Evolutionary conservation across 1,284 basidiomycete genomes (phyloP), one percentile per base, ranked within the genome.

Genomic region (Rhodotorula sp.): DNA sequence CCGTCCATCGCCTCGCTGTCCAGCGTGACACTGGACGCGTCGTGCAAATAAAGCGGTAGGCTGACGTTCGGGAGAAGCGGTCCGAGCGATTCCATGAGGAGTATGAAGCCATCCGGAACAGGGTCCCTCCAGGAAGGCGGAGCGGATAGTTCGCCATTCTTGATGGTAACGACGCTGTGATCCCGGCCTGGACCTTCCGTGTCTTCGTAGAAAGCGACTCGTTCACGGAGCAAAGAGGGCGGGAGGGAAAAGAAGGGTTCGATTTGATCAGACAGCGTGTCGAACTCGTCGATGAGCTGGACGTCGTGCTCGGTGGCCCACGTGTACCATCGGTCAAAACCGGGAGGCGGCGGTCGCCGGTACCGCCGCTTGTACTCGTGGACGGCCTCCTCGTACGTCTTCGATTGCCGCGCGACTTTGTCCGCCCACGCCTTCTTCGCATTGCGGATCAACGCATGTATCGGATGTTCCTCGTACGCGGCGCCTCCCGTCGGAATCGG

Each of bases 281-380:
- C 78, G 70, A 76, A 79, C 62, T 79, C 78, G 68, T 79, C 78
- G 26, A 76, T 68, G 63, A 78, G 66, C 15, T 69, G 68, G 5
- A 78, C 70, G n/a, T 71, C 65, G 66, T 79, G 29, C n/a, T 59
- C 39, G 5, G n/a, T 64, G 8, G 73, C 76, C 61, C 72, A 79
- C 5, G 23, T 43, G 51, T 52, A 58, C 78, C 78, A 78, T 5
- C 49, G n/a, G 21, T 72, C 70, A 62, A 78, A 79, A 1, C 75
- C 76, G 15, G 52, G 62, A 3, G 78, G 78, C 2, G 77, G 77
- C 5, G 34, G n/a, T 14, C 70, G 61, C 1, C 67, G 61, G 56
- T 78, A 76, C 21, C 78, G 34, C 58, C 76, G 68, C 51, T 48
- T 52, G 62, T 79, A 78, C 70, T 79, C 77, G 12, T 23, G 39